Percentiles rank a stretch among this genome's conserved stretches.
Conservation (phyloP, 2,329 filamentous ascomycete species). For the Elsinoe ampelina region DNA sequence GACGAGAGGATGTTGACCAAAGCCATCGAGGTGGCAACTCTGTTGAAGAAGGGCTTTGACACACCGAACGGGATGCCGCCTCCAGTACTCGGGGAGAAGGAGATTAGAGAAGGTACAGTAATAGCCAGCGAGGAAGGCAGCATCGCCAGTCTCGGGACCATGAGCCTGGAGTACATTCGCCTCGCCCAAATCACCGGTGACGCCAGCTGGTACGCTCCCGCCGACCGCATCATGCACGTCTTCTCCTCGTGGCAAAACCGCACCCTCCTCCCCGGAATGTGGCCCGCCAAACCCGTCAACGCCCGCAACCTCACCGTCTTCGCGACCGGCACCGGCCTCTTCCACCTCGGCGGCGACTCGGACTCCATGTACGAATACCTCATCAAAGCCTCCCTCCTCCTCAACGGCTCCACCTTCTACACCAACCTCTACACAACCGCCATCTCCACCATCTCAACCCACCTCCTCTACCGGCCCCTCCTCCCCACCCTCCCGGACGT, state of each 20-base stretch:
- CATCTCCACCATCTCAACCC: constrained; percentile 38
- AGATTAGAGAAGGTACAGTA: constrained; percentile 16
- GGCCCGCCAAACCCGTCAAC: constrained; percentile 49
- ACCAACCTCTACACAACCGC: constrained; percentile 38
- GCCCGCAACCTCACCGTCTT: constrained; percentile 28
- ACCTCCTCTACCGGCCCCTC: constrained; percentile 37
- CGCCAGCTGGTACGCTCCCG: constrained; percentile 52
- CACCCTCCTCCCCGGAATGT: constrained; percentile 53
- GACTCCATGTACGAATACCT: constrained; percentile 29
- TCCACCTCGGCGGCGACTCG: constrained; percentile 27
- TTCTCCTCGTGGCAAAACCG: constrained; percentile 46
- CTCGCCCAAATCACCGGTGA: constrained; percentile 55
- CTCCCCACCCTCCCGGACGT: constrained; percentile 37
- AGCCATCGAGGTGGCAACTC: constrained; percentile 52
- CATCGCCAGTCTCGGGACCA: constrained; percentile 44
- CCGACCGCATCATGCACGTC: constrained; percentile 47
- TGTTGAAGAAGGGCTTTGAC: constrained; percentile 58
- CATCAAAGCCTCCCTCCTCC: constrained; percentile 22
- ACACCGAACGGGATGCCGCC: constrained; percentile 60
- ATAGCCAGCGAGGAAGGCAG: constrained; percentile 24
- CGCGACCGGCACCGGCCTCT: constrained; percentile 21
- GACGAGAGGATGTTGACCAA: constrained; percentile 49
- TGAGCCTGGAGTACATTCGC: constrained; percentile 54
- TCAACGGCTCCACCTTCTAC: constrained; percentile 30
- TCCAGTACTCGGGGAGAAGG: constrained; percentile 45